Conservation (phyloP, 2,329 filamentous ascomycete genomes). For the Myriosclerotinia curreyana region DNA sequence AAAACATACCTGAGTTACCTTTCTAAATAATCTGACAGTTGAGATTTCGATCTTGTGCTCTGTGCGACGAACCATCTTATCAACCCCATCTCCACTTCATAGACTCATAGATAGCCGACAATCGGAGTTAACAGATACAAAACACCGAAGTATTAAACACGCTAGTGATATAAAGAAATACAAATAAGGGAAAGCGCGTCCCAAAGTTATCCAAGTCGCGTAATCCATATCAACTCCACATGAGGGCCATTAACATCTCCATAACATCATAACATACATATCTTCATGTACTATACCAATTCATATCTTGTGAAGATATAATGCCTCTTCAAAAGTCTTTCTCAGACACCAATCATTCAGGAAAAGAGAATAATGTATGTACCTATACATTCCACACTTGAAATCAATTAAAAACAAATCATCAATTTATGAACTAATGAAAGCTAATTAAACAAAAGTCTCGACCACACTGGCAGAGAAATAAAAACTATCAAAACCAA, state of each 20-base stretch:
- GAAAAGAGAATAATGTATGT: conserved; percentile 33
- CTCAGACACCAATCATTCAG: conserved; percentile 39
- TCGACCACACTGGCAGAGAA: conserved; percentile 35
- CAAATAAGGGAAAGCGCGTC: conserved; percentile 10
- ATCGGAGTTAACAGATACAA: neutral
- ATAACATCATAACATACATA: neutral
- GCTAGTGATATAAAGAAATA: conserved; percentile 1
- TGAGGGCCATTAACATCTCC: neutral
- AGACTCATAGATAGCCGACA: neutral
- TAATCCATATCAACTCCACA: conserved; percentile 10
- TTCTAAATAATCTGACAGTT: neutral
- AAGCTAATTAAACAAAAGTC: conserved; percentile 26
- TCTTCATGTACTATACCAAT: conserved; percentile 3
- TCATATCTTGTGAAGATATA: conserved; percentile 15
- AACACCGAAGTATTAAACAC: neutral
- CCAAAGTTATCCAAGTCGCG: no score
- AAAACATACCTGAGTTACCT: conserved; percentile 9
- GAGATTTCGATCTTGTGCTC: conserved; percentile 9
- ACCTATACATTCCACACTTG: conserved; percentile 1
- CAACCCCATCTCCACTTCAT: conserved; percentile 9
- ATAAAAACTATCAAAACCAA: conserved; percentile 36
- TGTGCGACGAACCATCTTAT: conserved; percentile 10
- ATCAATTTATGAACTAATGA: neutral
- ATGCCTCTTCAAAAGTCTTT: conserved; percentile 42
- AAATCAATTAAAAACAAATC: neutral